Conservation (phyloP, 202 grass and related monocot species). For the Zizania palustris region DNA sequence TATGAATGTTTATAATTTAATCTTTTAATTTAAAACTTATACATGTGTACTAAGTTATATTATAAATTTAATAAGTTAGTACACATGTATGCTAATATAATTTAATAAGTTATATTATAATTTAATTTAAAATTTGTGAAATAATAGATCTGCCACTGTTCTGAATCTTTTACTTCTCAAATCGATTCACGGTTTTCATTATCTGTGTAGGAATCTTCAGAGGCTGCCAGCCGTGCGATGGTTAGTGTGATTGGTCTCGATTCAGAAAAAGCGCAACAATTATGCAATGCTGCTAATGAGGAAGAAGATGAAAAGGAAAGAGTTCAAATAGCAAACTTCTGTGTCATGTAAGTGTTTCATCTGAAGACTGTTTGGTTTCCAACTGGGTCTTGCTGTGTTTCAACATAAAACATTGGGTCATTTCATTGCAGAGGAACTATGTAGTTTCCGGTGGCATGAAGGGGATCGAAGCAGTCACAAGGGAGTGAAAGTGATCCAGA, state of each 20-base stretch:
- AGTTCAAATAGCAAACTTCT: constrained; percentile 91
- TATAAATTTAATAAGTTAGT: no score
- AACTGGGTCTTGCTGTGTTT: constrained; percentile 29
- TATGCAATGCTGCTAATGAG: constrained; percentile 87
- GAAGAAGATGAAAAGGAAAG: constrained; percentile 82
- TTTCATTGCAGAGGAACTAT: constrained; percentile 77
- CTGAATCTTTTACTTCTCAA: constrained; percentile 1
- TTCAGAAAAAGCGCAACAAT: constrained; percentile 91
- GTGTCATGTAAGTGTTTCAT: constrained; percentile 66
- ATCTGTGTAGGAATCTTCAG: constrained; percentile 76
- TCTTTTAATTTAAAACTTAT: no score
- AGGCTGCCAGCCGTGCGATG: constrained; percentile 87
- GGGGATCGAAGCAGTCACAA: constrained; percentile 91
- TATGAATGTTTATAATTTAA: no score
- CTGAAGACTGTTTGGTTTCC: constrained; percentile 19
- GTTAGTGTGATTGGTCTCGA: constrained; percentile 94
- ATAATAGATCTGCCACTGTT: not conserved
- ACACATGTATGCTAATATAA: no score
- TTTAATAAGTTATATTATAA: no score
- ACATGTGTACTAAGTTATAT: no score
- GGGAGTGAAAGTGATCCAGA: no score
- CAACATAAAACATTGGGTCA: not conserved
- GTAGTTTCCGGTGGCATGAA: constrained; percentile 96
- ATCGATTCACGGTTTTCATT: constrained; percentile 30
- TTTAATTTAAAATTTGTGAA: no score